Percentiles rank a stretch among this genome's conserved stretches.
phyloP scores from a whole-genome alignment of 2,329 filamentous ascomycete genomes.

The Metarhizium album region DNA sequence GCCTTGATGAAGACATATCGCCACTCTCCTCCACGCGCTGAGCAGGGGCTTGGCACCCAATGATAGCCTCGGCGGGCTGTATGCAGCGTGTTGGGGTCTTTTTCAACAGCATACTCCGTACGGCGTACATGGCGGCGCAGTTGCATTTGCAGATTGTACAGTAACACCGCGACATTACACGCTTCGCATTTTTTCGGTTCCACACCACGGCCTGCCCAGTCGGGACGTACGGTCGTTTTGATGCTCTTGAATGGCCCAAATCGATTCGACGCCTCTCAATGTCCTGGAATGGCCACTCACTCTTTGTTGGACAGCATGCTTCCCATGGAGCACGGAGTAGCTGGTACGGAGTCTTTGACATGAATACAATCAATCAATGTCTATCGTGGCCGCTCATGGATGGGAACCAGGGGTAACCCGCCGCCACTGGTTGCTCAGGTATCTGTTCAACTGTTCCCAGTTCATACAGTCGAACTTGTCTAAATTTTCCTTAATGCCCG shows the following conservation, averaged over 20 bases:
- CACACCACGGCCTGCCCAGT: neutral
- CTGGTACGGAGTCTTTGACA: neutral
- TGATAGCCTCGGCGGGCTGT: slow-evolving; percentile 17
- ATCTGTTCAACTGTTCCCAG: neutral
- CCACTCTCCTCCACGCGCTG: too few species aligned
- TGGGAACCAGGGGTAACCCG: neutral
- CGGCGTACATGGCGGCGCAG: slow-evolving; percentile 35
- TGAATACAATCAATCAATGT: neutral
- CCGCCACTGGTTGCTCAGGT: neutral
- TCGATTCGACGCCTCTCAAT: neutral
- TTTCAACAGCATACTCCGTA: slow-evolving; percentile 17
- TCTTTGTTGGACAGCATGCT: neutral
- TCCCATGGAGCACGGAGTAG: neutral
- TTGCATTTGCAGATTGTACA: slow-evolving; percentile 12
- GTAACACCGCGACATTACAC: slow-evolving; percentile 1
- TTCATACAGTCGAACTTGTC: neutral
- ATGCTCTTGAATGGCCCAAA: neutral
- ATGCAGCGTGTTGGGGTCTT: slow-evolving; percentile 18
- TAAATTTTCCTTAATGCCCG: slow-evolving; percentile 2
- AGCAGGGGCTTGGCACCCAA: slow-evolving; percentile 25
- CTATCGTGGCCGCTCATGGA: neutral
- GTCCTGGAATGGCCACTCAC: neutral
- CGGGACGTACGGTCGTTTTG: neutral
- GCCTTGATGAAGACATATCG: neutral
- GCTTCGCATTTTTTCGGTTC: neutral